Conservation (phyloP, 2,329 filamentous ascomycete species). For the Lasiodiplodia sp. region DNA sequence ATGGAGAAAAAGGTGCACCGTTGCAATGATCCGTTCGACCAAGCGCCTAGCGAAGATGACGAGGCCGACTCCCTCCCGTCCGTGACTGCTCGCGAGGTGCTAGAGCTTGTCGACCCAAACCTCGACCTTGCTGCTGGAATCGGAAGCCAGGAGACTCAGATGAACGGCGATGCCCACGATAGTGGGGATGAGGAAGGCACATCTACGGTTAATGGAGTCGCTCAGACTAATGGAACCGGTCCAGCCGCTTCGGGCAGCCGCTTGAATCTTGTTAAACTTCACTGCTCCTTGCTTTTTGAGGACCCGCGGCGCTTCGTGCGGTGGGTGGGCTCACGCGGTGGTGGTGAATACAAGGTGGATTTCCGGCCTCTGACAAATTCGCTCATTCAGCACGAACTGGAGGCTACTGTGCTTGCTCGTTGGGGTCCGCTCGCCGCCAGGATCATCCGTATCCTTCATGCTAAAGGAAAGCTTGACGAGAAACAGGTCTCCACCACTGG, state of each 20-base stretch:
- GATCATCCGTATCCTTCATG: constrained; percentile 82
- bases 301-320: constrained; percentile 73
- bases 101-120: constrained; percentile 48
- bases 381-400: constrained; percentile 79
- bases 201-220: not conserved
- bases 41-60: constrained; percentile 50
- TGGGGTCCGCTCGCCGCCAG: constrained; percentile 75
- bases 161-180: constrained; percentile 38
- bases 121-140: constrained; percentile 50
- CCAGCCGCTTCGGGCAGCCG: constrained; percentile 34
- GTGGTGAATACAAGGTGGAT: constrained; percentile 83
- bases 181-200: constrained; percentile 46
- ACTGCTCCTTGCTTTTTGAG: constrained; percentile 75
- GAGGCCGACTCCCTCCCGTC: constrained; percentile 44
- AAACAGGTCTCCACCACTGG: constrained; percentile 82
- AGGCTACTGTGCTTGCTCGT: constrained; percentile 75
- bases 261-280: constrained; percentile 64
- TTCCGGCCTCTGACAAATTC: constrained; percentile 75
- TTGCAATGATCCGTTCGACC: constrained; percentile 66
- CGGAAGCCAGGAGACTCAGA: constrained; percentile 32
- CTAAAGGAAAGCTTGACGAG: constrained; percentile 93
- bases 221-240: constrained; percentile 10
- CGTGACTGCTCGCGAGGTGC: constrained; percentile 51
- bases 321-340: constrained; percentile 68
- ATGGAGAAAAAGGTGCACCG: constrained; percentile 73